A percentile compares a stretch with the other conserved stretches of the same genome.
Evolutionary conservation across 441 rosid species (phyloP).

Genomic region (Corymbia calophylla): DNA sequence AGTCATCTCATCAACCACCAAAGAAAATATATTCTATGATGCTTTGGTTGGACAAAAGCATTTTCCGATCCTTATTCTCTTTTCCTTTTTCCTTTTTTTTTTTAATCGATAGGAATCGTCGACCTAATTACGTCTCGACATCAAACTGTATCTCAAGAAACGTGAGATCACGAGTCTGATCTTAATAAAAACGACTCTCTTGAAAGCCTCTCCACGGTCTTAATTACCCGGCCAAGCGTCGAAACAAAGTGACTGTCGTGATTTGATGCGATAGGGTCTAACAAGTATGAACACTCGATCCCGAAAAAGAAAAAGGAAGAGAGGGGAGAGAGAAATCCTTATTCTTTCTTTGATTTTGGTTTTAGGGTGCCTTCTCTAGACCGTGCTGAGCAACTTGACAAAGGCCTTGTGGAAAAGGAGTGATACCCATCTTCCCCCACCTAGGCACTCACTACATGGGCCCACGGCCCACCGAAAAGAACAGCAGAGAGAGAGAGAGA

Average conservation of each 20-base stretch:
- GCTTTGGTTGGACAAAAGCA: background rate
- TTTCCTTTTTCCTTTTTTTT: background rate
- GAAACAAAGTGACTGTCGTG: background rate
- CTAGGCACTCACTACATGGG: background rate
- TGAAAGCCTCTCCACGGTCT: background rate
- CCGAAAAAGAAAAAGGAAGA: background rate
- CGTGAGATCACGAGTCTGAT: background rate
- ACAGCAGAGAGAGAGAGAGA: background rate
- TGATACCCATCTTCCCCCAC: conserved; percentile 1
- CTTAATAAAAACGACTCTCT: background rate
- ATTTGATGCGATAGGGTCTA: background rate
- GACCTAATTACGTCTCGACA: background rate
- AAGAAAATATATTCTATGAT: background rate
- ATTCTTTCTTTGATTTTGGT: background rate
- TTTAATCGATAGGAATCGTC: background rate
- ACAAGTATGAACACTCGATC: background rate
- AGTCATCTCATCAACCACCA: conserved; percentile 6
- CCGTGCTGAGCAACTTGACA: background rate
- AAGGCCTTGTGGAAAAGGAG: background rate
- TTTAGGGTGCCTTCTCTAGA: background rate
- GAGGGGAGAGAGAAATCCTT: background rate
- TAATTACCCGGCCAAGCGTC: background rate
- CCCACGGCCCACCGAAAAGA: background rate
- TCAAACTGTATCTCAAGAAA: background rate
- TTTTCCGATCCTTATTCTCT: background rate